Evolutionary conservation across 441 rosid species (phyloP), one percentile per base, ranked within the genome.

Genomic region (Populus hybrid): DNA sequence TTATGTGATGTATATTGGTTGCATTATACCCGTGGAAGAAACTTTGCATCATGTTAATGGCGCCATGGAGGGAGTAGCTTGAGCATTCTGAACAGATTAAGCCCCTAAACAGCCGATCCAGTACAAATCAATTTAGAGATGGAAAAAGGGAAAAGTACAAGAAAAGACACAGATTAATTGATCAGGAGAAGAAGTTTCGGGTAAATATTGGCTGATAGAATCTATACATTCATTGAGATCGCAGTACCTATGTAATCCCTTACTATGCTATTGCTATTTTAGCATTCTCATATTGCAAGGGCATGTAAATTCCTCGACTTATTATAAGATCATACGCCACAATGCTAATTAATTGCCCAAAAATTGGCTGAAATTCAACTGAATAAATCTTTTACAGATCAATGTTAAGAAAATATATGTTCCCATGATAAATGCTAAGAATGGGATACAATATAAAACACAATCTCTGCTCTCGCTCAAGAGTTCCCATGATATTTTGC

Each of bases 21-120:
- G 83, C 78, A 64, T 85, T n/a, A 8, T 81, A 66, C 81, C 87
- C 8, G 80, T 81, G 14, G 78, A 81, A 24, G 80, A 70, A 11
- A 69, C 68, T n/a, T 0, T 73, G 69, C 38, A 75, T 54, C 76
- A 78, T 12, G 3, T 78, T 8, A 36, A 68, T 8, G 40, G 3
- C 40, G 40, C 40, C 40, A 36, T 8, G 81, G 81, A 34, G 66
- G 26, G 24, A 73, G 66, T 61, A 76, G 86, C 63, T 40, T 80
- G 36, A 72, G 32, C 32, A 81, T 85, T 57, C 73, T 84, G 30
- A 76, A 76, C 2, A 59, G 20, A 59, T 20, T 59, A 82, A 38
- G 30, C 84, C 85, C 63, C 77, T 81, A 11, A 68, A 76, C 77
- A 78, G 81, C 81, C 35, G 42, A 1, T 65, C 79, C 18, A 77